Percentiles rank a stretch among this genome's conserved stretches.
phyloP scores from a whole-genome alignment of 192 early-diverging fungal species.

The Cetraspora pellucida region DNA sequence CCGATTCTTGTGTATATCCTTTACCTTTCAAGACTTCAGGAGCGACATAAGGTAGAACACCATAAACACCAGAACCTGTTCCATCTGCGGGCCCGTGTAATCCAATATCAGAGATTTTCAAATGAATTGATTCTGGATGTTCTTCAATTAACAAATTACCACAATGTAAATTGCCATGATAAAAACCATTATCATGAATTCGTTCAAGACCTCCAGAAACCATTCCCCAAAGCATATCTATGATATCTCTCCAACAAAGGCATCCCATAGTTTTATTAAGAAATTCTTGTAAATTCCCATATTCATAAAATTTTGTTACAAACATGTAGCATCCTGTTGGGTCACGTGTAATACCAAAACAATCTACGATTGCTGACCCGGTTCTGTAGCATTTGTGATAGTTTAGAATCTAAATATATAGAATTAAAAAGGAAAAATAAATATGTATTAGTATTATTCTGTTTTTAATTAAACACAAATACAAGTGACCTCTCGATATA shows the following conservation, averaged over 20 bases:
- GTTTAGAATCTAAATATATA: background rate
- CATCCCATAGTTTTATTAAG: background rate
- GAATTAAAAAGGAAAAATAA: background rate
- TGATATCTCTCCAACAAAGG: background rate
- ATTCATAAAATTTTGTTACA: background rate
- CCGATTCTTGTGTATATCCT: background rate
- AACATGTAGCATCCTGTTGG: background rate
- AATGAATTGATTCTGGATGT: background rate
- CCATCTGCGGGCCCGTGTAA: background rate
- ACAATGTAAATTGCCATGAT: conserved; percentile 14
- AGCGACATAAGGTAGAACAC: conserved; percentile 40
- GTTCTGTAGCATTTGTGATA: background rate
- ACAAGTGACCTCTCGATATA: no score
- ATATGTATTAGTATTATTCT: background rate
- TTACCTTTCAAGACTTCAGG: conserved; percentile 37
- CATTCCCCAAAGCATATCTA: background rate
- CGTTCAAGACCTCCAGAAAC: background rate
- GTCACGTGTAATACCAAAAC: conserved; percentile 14
- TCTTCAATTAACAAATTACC: conserved; percentile 16
- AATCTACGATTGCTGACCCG: background rate
- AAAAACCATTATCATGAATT: background rate
- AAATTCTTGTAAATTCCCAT: background rate
- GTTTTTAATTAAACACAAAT: background rate
- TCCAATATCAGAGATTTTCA: conserved; percentile 21
- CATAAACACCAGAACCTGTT: conserved; percentile 23